phyloP scores from a whole-genome alignment of 2,329 filamentous ascomycete species.

The Epichloe amarillans region DNA sequence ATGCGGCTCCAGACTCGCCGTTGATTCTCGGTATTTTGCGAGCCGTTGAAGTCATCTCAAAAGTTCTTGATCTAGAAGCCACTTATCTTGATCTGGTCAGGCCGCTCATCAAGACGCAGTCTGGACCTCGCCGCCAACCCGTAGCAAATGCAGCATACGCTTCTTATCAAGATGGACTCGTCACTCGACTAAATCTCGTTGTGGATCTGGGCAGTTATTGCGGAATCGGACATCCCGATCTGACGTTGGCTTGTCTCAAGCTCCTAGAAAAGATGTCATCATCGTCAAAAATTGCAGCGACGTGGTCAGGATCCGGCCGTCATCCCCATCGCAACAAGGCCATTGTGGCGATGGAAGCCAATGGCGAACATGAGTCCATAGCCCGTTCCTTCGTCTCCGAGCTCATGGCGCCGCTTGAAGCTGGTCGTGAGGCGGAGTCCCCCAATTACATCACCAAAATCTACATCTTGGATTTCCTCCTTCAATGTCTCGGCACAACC shows the following conservation, averaged over 20 bases:
- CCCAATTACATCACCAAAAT: constrained; percentile 69
- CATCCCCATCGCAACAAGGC: constrained; percentile 65
- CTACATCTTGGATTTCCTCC: constrained; percentile 74
- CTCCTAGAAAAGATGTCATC: constrained; percentile 77
- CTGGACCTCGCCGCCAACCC: constrained; percentile 41
- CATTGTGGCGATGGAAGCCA: constrained; percentile 74
- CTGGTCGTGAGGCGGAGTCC: constrained; percentile 55
- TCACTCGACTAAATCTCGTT: constrained; percentile 67
- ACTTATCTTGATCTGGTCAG: constrained; percentile 85
- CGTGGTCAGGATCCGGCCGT: constrained; percentile 47
- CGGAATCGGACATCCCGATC: constrained; percentile 65
- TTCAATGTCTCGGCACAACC: constrained; percentile 62
- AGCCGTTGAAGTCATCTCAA: constrained; percentile 71
- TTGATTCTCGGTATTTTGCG: constrained; percentile 66
- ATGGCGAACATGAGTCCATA: constrained; percentile 70
- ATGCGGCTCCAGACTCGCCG: constrained; percentile 63
- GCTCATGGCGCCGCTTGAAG: constrained; percentile 55
- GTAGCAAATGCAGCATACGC: constrained; percentile 59
- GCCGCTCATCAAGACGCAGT: constrained; percentile 58
- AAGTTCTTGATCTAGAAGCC: constrained; percentile 73
- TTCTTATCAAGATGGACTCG: constrained; percentile 85
- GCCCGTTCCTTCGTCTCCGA: constrained; percentile 58
- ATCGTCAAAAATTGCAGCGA: constrained; percentile 66
- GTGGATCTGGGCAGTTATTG: constrained; percentile 79
- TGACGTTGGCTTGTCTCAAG: constrained; percentile 69